These are phyloP conservation scores for Lepraria neglecta DNA, from an alignment of 495 filamentous ascomycete genomes.

Conservation along the genomic window DNA sequence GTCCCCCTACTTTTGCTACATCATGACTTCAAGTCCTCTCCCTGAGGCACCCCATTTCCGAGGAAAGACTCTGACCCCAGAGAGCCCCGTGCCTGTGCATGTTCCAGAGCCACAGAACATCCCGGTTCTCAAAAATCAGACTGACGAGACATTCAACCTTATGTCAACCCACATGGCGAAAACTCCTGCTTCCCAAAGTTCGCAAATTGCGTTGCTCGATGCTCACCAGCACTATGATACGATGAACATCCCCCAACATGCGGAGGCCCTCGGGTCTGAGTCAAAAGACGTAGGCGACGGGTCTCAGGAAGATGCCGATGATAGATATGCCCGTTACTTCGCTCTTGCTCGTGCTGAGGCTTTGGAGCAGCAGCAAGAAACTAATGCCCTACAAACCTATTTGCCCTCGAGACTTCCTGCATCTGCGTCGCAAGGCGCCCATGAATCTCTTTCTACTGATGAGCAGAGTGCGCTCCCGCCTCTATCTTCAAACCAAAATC, in stretches of 20 bases:
- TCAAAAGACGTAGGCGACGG: background rate
- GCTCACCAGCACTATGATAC: background rate
- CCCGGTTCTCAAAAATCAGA: constrained; percentile 65
- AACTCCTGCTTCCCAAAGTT: constrained; percentile 13
- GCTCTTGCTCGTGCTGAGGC: constrained; percentile 43
- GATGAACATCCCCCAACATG: background rate
- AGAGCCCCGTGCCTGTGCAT: constrained; percentile 65
- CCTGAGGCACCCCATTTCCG: constrained; percentile 60
- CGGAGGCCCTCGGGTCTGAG: background rate
- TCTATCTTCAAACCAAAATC: constrained; percentile 17
- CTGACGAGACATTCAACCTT: constrained; percentile 66
- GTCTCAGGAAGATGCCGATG: constrained; percentile 18
- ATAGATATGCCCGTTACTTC: constrained; percentile 42
- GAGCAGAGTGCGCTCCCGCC: constrained; percentile 11
- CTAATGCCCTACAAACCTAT: constrained; percentile 15
- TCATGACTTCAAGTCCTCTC: constrained; percentile 59
- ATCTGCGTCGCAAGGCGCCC: constrained; percentile 27
- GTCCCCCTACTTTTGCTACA: constrained; percentile 21
- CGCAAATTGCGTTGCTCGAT: background rate
- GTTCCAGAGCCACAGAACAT: constrained; percentile 64
- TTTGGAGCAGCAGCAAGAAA: constrained; percentile 23
- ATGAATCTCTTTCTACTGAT: constrained; percentile 24
- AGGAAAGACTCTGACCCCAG: constrained; percentile 62
- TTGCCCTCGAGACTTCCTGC: constrained; percentile 23
- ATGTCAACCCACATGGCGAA: constrained; percentile 47